These are phyloP conservation scores for Fonsecaea nubica DNA, from an alignment of 2,329 filamentous ascomycete genomes.

Conservation along the genomic window DNA sequence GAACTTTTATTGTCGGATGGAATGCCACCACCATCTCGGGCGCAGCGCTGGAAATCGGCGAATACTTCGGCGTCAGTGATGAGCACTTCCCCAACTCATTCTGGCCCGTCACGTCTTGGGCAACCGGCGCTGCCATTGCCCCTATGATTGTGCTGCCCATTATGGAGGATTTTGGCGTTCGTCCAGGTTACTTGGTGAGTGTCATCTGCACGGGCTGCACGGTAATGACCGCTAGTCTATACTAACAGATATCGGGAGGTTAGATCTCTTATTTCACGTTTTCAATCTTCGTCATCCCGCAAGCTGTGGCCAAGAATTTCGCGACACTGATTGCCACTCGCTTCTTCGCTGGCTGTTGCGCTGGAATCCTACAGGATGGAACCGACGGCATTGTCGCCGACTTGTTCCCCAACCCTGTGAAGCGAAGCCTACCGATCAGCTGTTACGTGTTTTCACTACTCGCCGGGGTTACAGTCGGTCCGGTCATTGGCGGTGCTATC, in stretches of 20 bases:
- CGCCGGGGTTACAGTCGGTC: slow-evolving; percentile 19
- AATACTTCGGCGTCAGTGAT: not conserved
- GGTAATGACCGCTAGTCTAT: not conserved
- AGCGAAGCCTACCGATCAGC: slow-evolving; percentile 6
- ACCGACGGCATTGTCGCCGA: slow-evolving; percentile 24
- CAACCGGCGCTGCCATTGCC: slow-evolving; percentile 50
- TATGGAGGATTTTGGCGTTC: slow-evolving; percentile 47
- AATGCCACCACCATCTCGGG: not conserved
- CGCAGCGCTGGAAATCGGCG: not conserved
- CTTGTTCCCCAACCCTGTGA: slow-evolving; percentile 14
- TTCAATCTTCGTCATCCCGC: slow-evolving; percentile 37
- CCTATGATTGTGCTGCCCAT: slow-evolving; percentile 50
- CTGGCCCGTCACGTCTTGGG: slow-evolving; percentile 51
- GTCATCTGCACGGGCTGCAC: not conserved
- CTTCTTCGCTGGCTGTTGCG: slow-evolving; percentile 38
- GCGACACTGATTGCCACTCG: slow-evolving; percentile 31
- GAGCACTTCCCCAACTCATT: slow-evolving; percentile 48
- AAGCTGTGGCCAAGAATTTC: slow-evolving; percentile 33
- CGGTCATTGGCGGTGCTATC: slow-evolving; percentile 21
- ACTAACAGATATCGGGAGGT: not conserved
- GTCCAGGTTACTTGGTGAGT: slow-evolving; percentile 35
- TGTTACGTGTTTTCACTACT: slow-evolving; percentile 18
- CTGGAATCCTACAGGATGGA: slow-evolving; percentile 20
- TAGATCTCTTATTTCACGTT: slow-evolving; percentile 37
- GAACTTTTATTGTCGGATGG: slow-evolving; percentile 3